Percentiles rank a stretch among this genome's conserved stretches.
Evolutionary conservation across 768 basidiomycete genomes (phyloP).

Genomic region (Amanita polypyramis): DNA sequence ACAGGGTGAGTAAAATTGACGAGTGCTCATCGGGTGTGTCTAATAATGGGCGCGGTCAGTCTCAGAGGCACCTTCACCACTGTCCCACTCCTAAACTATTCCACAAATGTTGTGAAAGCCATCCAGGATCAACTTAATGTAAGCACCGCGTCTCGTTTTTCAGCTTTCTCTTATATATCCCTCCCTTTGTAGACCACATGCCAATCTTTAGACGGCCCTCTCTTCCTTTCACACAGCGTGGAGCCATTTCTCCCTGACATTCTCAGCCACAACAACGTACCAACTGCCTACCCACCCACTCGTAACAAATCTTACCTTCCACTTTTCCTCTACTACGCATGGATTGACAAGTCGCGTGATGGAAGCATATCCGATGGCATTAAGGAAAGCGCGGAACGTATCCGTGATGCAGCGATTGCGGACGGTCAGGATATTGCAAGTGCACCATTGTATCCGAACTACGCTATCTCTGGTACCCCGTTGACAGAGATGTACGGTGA

Average conservation of each 20-base stretch:
- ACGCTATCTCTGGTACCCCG: conserved; percentile 34
- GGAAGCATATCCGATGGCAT: conserved; percentile 23
- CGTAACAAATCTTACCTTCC: conserved; percentile 17
- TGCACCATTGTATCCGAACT: conserved; percentile 23
- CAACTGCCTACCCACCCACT: conserved; percentile 35
- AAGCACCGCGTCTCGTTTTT: conserved; percentile 12
- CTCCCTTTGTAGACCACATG: not conserved
- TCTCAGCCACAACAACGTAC: conserved; percentile 24
- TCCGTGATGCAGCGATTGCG: conserved; percentile 22
- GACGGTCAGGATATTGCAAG: conserved; percentile 27
- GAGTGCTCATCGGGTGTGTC: conserved; percentile 5
- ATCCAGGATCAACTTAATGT: conserved; percentile 29
- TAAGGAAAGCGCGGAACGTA: conserved; percentile 21
- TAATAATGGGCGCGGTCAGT: conserved; percentile 5
- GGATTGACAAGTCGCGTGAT: conserved; percentile 13
- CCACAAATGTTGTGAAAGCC: conserved; percentile 19
- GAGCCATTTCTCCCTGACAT: conserved; percentile 33
- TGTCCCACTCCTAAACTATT: conserved; percentile 24
- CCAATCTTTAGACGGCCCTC: not conserved
- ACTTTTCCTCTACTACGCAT: conserved; percentile 18
- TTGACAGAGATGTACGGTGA: conserved; percentile 31
- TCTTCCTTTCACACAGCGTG: conserved; percentile 26
- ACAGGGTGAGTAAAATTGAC: conserved; percentile 6
- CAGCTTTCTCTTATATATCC: not conserved
- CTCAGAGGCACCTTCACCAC: conserved; percentile 22